These are phyloP conservation scores for Ustilago esculenta DNA, from an alignment of 1,284 basidiomycete species.

Conservation along the genomic window DNA sequence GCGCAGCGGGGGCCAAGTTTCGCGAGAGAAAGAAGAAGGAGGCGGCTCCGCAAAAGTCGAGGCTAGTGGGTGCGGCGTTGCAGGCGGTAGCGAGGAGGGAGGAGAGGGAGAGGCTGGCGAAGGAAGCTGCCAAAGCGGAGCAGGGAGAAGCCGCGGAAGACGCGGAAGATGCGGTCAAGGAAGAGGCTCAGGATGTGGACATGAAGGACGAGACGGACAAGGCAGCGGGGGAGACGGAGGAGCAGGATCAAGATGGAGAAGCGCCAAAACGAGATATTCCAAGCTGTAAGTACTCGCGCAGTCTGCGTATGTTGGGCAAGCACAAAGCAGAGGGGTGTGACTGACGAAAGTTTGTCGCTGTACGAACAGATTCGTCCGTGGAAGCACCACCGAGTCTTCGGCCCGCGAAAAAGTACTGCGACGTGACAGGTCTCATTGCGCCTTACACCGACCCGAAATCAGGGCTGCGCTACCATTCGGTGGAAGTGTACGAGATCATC, in stretches of 20 bases:
- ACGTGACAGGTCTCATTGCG: conserved; percentile 85
- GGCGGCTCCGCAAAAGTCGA: conserved; percentile 12
- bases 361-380: conserved; percentile 78
- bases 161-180: background rate
- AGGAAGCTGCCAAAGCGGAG: conserved; percentile 7
- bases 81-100: conserved; percentile 36
- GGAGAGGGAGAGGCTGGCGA: conserved; percentile 29
- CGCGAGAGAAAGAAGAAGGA: conserved; percentile 42
- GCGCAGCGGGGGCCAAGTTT: conserved; percentile 33
- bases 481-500: conserved; percentile 83
- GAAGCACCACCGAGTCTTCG: conserved; percentile 84
- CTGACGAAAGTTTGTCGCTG: too few relatives aligned
- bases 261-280: conserved; percentile 31
- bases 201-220: background rate
- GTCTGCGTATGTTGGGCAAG: too few relatives aligned
- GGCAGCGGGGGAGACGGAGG: background rate
- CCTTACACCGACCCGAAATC: conserved; percentile 86
- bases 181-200: background rate
- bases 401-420: conserved; percentile 82
- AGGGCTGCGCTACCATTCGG: conserved; percentile 82
- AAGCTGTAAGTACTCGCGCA: conserved; percentile 19
- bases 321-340: too few relatives aligned
- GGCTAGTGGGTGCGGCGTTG: conserved; percentile 39
- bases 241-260: background rate
- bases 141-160: background rate